These are phyloP conservation scores for Dactylonectria macrodidyma DNA, from an alignment of 2,329 filamentous ascomycete species.

Conservation along the genomic window DNA sequence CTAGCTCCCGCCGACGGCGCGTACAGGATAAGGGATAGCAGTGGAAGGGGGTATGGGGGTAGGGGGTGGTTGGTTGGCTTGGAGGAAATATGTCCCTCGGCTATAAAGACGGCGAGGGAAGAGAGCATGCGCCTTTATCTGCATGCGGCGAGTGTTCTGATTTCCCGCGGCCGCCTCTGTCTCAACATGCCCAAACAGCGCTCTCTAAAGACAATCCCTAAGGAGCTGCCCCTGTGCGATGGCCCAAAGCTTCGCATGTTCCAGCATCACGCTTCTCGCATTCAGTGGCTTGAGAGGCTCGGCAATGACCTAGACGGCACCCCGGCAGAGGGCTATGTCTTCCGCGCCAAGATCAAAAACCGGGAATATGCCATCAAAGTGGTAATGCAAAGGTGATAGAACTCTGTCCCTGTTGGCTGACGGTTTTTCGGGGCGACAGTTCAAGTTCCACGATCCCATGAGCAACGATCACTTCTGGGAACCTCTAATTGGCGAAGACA, in stretches of 20 bases:
- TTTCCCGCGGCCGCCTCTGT: not conserved
- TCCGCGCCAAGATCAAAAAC: constrained; percentile 31
- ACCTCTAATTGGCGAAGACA: constrained; percentile 31
- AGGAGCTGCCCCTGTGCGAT: constrained; percentile 33
- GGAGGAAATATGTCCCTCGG: too few species aligned
- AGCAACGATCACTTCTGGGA: constrained; percentile 38
- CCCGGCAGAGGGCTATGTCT: constrained; percentile 34
- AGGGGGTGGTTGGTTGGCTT: too few species aligned
- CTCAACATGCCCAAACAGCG: not conserved
- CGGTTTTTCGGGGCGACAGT: constrained; percentile 17
- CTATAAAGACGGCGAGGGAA: not conserved
- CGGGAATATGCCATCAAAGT: constrained; percentile 43
- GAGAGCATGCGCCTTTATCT: not conserved
- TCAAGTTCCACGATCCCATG: constrained; percentile 40
- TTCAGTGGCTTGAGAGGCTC: constrained; percentile 34
- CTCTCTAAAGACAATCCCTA: not conserved
- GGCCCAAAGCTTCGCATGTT: constrained; percentile 38
- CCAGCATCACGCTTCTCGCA: constrained; percentile 32
- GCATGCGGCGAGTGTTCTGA: not conserved
- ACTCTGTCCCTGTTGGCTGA: not conserved
- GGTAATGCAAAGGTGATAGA: constrained; percentile 8
- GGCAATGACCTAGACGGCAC: not conserved
- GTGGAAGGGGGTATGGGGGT: too few species aligned
- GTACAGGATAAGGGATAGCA: too few species aligned
- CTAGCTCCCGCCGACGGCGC: too few species aligned